These are phyloP conservation scores for Fraxinus albicans DNA, from an alignment of 305 asterid genomes.

Conservation along the genomic window DNA sequence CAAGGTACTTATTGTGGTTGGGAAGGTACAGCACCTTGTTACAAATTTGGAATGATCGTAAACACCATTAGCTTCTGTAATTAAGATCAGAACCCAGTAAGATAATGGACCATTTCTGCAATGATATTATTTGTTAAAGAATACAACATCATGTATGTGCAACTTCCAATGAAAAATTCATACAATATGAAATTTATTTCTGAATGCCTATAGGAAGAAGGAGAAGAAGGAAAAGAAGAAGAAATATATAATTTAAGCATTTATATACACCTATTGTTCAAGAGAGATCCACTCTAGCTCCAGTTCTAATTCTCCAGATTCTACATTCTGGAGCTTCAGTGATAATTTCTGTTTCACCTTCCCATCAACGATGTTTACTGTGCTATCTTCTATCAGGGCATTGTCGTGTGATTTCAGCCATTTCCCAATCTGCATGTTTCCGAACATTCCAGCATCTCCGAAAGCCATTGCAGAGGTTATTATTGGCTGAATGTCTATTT, in stretches of 20 bases:
- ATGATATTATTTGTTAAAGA: not conserved
- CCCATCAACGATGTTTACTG: conserved; percentile 59
- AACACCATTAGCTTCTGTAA: not conserved
- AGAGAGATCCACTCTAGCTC: conserved; percentile 71
- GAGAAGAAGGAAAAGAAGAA: not conserved
- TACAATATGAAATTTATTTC: conserved; percentile 24
- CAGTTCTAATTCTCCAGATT: conserved; percentile 59
- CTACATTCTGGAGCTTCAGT: conserved; percentile 67
- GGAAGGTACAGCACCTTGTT: not conserved
- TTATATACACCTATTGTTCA: conserved; percentile 25
- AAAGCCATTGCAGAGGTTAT: conserved; percentile 57
- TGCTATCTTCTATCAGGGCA: conserved; percentile 59
- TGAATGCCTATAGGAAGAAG: not conserved
- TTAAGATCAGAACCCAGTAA: not conserved
- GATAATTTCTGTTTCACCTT: conserved; percentile 60
- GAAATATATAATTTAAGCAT: not conserved
- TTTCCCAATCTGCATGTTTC: conserved; percentile 68
- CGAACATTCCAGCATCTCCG: conserved; percentile 49
- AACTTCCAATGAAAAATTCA: not conserved
- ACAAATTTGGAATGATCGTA: not conserved
- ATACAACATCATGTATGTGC: not conserved
- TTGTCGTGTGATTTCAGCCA: conserved; percentile 72
- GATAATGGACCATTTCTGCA: not conserved
- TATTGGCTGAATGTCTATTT: conserved; percentile 70
- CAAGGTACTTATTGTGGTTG: not conserved